Conservation (phyloP, 345 rosid genomes). For the Noccaea caerulescens region DNA sequence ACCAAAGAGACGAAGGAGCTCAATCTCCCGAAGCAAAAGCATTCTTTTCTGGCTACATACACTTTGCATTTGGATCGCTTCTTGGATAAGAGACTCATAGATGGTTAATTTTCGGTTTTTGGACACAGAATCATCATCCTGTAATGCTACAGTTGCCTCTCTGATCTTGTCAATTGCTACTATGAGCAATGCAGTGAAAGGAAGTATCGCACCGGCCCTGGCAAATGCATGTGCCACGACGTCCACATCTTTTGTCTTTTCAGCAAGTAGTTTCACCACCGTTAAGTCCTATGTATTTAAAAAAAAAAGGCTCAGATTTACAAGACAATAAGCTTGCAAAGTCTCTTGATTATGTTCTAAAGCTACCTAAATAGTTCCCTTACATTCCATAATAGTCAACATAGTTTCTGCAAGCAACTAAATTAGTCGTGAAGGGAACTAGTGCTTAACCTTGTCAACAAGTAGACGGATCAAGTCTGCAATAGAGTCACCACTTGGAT, state of each 20-base stretch:
- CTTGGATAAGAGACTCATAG: constrained; percentile 59
- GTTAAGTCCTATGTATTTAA: constrained; percentile 53
- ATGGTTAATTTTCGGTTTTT: constrained; percentile 58
- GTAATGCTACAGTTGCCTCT: constrained; percentile 46
- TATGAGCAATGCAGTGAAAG: constrained; percentile 58
- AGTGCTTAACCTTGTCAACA: constrained; percentile 58
- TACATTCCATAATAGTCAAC: not conserved
- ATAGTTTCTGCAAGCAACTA: too few species aligned
- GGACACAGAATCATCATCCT: constrained; percentile 42
- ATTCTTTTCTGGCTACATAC: constrained; percentile 51
- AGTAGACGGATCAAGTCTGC: constrained; percentile 62
- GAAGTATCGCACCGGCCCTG: constrained; percentile 55
- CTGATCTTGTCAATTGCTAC: constrained; percentile 61
- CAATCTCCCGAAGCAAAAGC: constrained; percentile 67
- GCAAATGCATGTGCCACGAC: constrained; percentile 61
- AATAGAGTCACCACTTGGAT: constrained; percentile 55
- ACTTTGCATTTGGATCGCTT: constrained; percentile 53
- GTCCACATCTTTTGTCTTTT: constrained; percentile 59
- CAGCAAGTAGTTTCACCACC: constrained; percentile 57
- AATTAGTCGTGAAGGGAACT: too few species aligned
- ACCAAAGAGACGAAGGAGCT: constrained; percentile 73
- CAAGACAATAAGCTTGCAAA: not conserved
- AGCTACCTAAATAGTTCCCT: not conserved
- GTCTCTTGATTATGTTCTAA: not conserved
- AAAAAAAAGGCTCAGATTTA: not conserved